Evolutionary conservation across 2,329 filamentous ascomycete species (phyloP).

Genomic region (Cercospora janseana): DNA sequence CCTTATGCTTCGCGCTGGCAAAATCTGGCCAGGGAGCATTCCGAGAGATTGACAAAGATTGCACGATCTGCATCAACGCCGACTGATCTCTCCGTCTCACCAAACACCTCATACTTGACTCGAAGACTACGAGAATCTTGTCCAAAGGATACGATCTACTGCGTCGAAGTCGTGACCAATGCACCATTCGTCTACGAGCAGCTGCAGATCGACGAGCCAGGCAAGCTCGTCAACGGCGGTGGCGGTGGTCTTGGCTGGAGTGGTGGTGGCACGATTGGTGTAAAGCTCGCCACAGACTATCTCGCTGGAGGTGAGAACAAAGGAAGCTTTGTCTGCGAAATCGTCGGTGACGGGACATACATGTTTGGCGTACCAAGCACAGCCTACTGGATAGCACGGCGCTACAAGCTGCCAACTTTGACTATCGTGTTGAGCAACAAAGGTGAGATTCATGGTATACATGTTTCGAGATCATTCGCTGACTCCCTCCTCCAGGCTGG

Average conservation of each 20-base stretch:
- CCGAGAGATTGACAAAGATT: slow-evolving; percentile 60
- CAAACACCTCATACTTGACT: slow-evolving; percentile 49
- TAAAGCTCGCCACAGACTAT: slow-evolving; percentile 66
- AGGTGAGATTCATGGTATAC: slow-evolving; percentile 36
- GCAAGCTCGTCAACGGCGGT: slow-evolving; percentile 77
- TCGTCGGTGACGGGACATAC: slow-evolving; percentile 67
- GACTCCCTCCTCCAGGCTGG: slow-evolving; percentile 50
- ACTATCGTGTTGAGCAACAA: slow-evolving; percentile 69
- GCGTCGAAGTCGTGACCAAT: slow-evolving; percentile 75
- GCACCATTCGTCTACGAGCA: slow-evolving; percentile 67
- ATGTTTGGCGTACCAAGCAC: slow-evolving; percentile 63
- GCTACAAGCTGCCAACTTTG: slow-evolving; percentile 64
- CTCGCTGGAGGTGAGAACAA: slow-evolving; percentile 51
- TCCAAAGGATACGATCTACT: slow-evolving; percentile 68
- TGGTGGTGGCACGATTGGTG: slow-evolving; percentile 69
- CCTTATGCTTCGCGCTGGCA: not conserved
- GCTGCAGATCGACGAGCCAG: slow-evolving; percentile 64
- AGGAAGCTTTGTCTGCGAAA: slow-evolving; percentile 60
- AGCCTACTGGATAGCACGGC: slow-evolving; percentile 67
- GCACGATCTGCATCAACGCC: slow-evolving; percentile 57
- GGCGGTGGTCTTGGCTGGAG: slow-evolving; percentile 82
- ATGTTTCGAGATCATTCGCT: not conserved
- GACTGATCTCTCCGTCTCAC: slow-evolving; percentile 58
- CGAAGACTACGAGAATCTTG: slow-evolving; percentile 55
- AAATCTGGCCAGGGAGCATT: slow-evolving; percentile 43